phyloP scores from a whole-genome alignment of 345 rosid species.

The Murraya koenigii region DNA sequence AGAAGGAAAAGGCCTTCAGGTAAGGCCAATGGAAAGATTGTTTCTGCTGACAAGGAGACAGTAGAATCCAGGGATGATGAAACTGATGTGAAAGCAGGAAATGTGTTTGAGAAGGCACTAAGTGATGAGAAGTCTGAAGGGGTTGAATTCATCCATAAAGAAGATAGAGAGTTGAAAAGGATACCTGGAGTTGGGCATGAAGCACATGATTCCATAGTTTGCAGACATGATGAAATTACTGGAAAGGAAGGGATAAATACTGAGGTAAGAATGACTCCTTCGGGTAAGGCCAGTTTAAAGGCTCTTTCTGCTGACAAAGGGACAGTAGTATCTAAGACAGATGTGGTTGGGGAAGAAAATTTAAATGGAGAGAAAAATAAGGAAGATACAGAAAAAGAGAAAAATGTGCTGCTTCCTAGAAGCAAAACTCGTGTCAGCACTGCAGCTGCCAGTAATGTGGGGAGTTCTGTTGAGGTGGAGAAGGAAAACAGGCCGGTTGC shows the following conservation, averaged over 20 bases:
- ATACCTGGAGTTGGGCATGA: slow-evolving; percentile 20
- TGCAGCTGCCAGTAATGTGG: slow-evolving; percentile 13
- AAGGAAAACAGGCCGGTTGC: slow-evolving; percentile 42
- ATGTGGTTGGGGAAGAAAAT: slow-evolving; percentile 13
- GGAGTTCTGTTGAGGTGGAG: slow-evolving; percentile 24
- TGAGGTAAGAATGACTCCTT: slow-evolving; percentile 25
- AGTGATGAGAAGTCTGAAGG: slow-evolving; percentile 26
- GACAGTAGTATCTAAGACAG: slow-evolving; percentile 24
- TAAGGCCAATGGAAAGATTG: slow-evolving; percentile 27
- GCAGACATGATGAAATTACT: slow-evolving; percentile 6
- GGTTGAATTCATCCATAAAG: slow-evolving; percentile 13
- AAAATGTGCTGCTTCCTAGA: slow-evolving; percentile 4
- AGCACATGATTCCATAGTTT: slow-evolving; percentile 6
- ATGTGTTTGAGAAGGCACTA: slow-evolving; percentile 17
- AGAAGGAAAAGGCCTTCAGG: slow-evolving; percentile 29
- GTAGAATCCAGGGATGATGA: slow-evolving; percentile 40
- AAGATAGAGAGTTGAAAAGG: slow-evolving; percentile 1
- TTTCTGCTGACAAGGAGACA: slow-evolving; percentile 11
- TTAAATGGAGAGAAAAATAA: slow-evolving; percentile 11
- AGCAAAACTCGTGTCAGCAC: slow-evolving; percentile 16
- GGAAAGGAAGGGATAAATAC: slow-evolving; percentile 18
- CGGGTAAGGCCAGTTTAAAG: slow-evolving; percentile 29
- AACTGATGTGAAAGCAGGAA: slow-evolving; percentile 43
- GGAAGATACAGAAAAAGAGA: slow-evolving; percentile 23
- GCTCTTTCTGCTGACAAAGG: slow-evolving; percentile 17